These are phyloP conservation scores for Sinapis alba DNA, from an alignment of 441 rosid genomes.

Conservation along the genomic window DNA sequence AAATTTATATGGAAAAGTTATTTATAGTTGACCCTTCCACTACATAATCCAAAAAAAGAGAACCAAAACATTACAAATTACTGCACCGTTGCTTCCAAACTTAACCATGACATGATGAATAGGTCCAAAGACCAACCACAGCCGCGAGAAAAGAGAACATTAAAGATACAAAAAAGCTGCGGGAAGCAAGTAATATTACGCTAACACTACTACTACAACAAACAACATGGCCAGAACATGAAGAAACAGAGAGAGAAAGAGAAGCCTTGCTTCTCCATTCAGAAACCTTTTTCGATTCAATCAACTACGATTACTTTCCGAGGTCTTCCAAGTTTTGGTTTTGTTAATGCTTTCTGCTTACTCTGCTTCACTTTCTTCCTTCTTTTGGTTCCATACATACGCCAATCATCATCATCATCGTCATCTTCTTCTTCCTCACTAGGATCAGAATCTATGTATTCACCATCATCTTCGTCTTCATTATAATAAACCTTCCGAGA, in stretches of 20 bases:
- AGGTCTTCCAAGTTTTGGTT: conserved; percentile 29
- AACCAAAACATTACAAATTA: conserved; percentile 8
- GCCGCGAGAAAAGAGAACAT: background rate
- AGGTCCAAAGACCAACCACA: background rate
- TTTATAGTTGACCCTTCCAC: no score
- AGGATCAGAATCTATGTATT: conserved; percentile 57
- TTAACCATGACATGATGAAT: background rate
- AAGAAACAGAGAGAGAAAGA: conserved; percentile 4
- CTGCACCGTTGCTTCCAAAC: conserved; percentile 24
- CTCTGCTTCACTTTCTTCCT: conserved; percentile 48
- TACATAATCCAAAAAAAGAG: conserved; percentile 10
- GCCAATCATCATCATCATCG: conserved; percentile 37
- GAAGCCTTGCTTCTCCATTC: background rate
- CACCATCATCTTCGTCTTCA: conserved; percentile 47
- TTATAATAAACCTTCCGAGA: conserved; percentile 53
- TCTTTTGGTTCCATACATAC: conserved; percentile 41
- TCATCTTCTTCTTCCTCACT: conserved; percentile 57
- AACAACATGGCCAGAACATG: conserved; percentile 17
- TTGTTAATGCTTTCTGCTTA: conserved; percentile 47
- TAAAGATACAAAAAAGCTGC: background rate
- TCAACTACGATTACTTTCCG: conserved; percentile 25
- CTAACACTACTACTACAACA: conserved; percentile 25
- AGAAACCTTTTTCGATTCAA: conserved; percentile 7
- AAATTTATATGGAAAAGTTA: background rate
- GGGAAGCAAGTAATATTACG: background rate